Percentiles rank a stretch among this genome's conserved stretches.
Conservation (phyloP, 192 early-diverging fungal genomes). For the Podila minutissima region DNA sequence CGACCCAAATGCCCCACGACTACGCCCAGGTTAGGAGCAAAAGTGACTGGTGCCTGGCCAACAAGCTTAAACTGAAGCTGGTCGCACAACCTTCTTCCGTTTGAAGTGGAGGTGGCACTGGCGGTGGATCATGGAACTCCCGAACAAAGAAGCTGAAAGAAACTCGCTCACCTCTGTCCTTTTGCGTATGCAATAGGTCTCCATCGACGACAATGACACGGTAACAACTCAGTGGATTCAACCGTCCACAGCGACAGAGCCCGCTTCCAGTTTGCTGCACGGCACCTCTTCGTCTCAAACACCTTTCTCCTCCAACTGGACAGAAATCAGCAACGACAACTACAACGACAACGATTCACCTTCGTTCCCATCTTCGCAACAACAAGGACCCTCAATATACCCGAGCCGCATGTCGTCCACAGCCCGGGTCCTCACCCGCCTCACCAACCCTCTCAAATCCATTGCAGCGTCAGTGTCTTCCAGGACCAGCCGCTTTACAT, state of each 20-base stretch:
- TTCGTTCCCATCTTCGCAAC: not conserved
- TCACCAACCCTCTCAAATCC: not conserved
- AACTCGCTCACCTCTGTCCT: not conserved
- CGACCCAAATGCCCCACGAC: constrained; percentile 14
- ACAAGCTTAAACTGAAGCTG: no score
- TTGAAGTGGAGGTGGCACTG: not conserved
- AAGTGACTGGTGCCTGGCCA: not conserved
- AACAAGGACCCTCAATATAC: not conserved
- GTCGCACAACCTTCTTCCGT: not conserved
- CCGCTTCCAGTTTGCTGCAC: not conserved
- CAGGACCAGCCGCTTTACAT: no score
- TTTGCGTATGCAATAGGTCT: not conserved
- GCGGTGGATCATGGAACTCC: not conserved
- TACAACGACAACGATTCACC: not conserved
- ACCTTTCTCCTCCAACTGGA: not conserved
- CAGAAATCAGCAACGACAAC: not conserved
- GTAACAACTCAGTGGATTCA: not conserved
- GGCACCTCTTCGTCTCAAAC: not conserved
- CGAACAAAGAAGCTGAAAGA: no score
- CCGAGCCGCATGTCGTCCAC: not conserved
- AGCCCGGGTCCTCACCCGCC: not conserved
- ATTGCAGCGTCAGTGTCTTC: not conserved
- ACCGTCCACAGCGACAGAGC: not conserved
- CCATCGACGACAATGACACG: not conserved
- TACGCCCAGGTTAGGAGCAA: constrained; percentile 24